These are phyloP conservation scores for Lobosporangium transversale DNA, from an alignment of 192 early-diverging fungal species.

Conservation along the genomic window DNA sequence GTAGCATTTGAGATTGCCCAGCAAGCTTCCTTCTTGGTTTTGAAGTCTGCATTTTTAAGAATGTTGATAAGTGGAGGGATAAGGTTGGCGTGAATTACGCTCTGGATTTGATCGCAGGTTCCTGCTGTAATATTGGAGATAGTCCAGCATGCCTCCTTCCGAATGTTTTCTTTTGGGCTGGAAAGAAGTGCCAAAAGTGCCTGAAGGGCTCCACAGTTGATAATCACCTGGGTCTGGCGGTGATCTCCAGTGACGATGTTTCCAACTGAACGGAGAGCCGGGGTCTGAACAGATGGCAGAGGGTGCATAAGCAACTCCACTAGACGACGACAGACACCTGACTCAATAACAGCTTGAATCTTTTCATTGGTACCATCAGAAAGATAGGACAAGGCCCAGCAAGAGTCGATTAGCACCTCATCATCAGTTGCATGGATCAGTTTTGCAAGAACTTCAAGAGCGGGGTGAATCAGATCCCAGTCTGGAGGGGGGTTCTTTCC, in stretches of 20 bases:
- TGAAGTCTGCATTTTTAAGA: slow-evolving; percentile 91
- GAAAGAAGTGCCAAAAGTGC: slow-evolving; percentile 85
- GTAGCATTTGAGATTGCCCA: slow-evolving; percentile 99
- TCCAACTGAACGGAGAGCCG: slow-evolving; percentile 96
- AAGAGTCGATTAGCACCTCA: slow-evolving; percentile 97
- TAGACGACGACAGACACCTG: slow-evolving; percentile 91
- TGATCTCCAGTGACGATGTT: slow-evolving; percentile 99
- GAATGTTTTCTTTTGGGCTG: slow-evolving; percentile 93
- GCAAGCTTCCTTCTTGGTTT: slow-evolving; percentile 99
- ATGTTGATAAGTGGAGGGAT: slow-evolving; percentile 91
- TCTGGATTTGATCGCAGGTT: slow-evolving; percentile 91
- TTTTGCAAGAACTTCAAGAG: slow-evolving; percentile 89
- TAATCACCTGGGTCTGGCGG: slow-evolving; percentile 93
- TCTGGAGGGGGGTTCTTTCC: slow-evolving; percentile 97
- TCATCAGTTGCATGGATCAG: slow-evolving; percentile 92
- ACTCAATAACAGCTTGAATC: slow-evolving; percentile 97
- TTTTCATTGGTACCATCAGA: slow-evolving; percentile 97
- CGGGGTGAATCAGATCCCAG: slow-evolving; percentile 87
- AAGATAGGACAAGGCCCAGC: slow-evolving; percentile 99
- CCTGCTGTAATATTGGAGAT: slow-evolving; percentile 99
- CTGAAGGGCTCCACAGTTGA: slow-evolving; percentile 88
- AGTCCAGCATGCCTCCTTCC: slow-evolving; percentile 99
- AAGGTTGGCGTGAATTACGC: slow-evolving; percentile 94
- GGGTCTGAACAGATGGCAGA: slow-evolving; percentile 93
- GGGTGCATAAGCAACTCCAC: slow-evolving; percentile 93